These are phyloP conservation scores for Diaporthe nobilis DNA, from an alignment of 2,329 filamentous ascomycete genomes.

Conservation along the genomic window DNA sequence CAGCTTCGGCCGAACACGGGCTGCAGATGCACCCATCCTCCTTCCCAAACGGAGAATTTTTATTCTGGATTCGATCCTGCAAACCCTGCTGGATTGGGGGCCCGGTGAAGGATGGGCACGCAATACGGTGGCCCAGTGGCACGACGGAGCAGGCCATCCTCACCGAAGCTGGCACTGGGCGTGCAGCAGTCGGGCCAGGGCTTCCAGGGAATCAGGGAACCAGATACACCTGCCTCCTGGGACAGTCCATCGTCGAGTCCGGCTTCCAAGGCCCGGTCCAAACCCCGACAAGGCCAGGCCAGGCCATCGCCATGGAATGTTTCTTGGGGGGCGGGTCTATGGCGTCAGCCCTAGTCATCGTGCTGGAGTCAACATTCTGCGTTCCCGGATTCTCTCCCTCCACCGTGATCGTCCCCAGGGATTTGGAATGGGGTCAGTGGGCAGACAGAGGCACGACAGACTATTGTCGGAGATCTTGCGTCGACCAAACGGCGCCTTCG, in stretches of 20 bases:
- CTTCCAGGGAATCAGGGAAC: not conserved
- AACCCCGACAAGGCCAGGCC: conserved; percentile 2
- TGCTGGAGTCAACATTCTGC: conserved; percentile 11
- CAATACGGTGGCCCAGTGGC: conserved; percentile 17
- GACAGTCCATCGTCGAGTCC: conserved; percentile 1
- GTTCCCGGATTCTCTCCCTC: conserved; percentile 10
- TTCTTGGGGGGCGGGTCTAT: conserved; percentile 22
- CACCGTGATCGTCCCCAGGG: conserved; percentile 18
- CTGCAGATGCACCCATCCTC: conserved; percentile 27
- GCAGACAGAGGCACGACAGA: not conserved
- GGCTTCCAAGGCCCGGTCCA: conserved; percentile 14
- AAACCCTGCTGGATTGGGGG: conserved; percentile 10
- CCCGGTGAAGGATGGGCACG: conserved; percentile 5
- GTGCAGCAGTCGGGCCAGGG: not conserved
- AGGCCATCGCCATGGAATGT: conserved; percentile 18
- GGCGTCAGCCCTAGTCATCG: conserved; percentile 24
- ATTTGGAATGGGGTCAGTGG: conserved; percentile 4
- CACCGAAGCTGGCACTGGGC: conserved; percentile 21
- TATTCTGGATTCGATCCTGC: conserved; percentile 6
- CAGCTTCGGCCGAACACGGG: conserved; percentile 23
- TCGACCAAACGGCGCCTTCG: conserved; percentile 20
- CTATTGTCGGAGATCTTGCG: not conserved
- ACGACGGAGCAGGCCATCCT: conserved; percentile 3
- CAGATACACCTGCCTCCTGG: not conserved
- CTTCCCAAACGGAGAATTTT: conserved; percentile 4